Evolutionary conservation across 805 yeast genomes (phyloP).

Genomic region (Ogataea chonburiensis): DNA sequence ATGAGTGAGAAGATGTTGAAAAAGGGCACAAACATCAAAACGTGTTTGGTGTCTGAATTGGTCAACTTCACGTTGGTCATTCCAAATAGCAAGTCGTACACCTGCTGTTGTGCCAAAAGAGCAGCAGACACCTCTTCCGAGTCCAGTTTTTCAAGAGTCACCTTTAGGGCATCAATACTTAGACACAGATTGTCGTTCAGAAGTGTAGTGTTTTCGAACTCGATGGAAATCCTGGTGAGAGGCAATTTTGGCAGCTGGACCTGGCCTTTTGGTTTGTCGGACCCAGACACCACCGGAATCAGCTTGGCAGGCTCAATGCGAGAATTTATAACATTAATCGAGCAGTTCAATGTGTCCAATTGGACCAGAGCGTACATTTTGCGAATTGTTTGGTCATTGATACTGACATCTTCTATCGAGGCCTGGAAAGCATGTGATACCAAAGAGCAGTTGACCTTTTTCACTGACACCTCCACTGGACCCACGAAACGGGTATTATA

Average conservation of each 20-base stretch:
- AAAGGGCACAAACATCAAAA: slow-evolving; percentile 18
- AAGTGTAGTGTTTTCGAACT: slow-evolving; percentile 10
- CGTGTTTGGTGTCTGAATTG: neutral
- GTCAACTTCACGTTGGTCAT: slow-evolving; percentile 13
- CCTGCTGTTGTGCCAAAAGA: slow-evolving; percentile 4
- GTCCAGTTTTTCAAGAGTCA: slow-evolving; percentile 11
- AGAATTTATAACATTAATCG: slow-evolving; percentile 1
- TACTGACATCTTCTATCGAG: too few relatives aligned
- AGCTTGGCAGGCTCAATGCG: slow-evolving; percentile 5
- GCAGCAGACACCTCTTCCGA: slow-evolving; percentile 4
- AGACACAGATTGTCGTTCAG: neutral
- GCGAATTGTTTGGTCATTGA: neutral
- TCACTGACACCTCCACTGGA: too few relatives aligned
- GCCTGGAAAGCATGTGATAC: too few relatives aligned
- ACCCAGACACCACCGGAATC: too few relatives aligned
- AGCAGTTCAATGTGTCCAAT: neutral
- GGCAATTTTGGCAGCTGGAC: too few relatives aligned
- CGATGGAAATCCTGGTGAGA: slow-evolving; percentile 7
- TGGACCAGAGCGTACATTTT: neutral
- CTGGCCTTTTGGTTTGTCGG: too few relatives aligned
- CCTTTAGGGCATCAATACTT: slow-evolving; percentile 12
- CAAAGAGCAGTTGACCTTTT: too few relatives aligned
- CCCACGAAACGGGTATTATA: neutral
- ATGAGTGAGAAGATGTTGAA: slow-evolving; percentile 14
- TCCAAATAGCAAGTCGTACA: slow-evolving; percentile 14